Conservation (phyloP, 768 basidiomycete genomes). For the Coprinellus micaceus region DNA sequence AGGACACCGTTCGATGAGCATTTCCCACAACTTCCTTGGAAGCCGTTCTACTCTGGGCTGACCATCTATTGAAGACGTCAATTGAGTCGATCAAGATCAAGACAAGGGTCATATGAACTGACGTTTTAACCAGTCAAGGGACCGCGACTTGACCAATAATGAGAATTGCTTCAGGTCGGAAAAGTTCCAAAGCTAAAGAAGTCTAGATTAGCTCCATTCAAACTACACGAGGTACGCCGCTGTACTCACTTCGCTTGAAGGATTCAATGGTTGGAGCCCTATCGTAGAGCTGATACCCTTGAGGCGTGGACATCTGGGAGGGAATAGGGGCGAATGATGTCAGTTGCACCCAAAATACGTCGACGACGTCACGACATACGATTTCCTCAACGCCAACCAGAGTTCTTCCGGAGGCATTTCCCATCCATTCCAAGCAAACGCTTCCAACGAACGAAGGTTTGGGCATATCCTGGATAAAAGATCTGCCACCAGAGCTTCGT, state of each 20-base stretch:
- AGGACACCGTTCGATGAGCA: conserved; percentile 37
- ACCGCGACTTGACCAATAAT: conserved; percentile 32
- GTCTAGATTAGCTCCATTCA: conserved; percentile 5
- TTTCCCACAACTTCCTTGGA: conserved; percentile 35
- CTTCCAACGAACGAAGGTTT: conserved; percentile 21
- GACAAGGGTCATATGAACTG: conserved; percentile 3
- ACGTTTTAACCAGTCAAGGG: conserved; percentile 35
- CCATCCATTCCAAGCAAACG: conserved; percentile 36
- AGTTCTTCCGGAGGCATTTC: conserved; percentile 33
- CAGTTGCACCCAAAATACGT: conserved; percentile 4
- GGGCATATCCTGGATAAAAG: conserved; percentile 25
- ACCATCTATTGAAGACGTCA: conserved; percentile 22
- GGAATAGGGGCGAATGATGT: conserved; percentile 1
- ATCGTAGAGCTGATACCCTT: conserved; percentile 32
- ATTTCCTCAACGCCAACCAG: conserved; percentile 32
- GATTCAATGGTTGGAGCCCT: conserved; percentile 29
- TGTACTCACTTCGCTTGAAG: conserved; percentile 30
- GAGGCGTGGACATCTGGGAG: conserved; percentile 30
- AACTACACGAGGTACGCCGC: background rate
- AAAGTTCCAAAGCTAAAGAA: conserved; percentile 32
- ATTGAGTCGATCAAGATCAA: background rate
- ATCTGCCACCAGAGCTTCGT: conserved; percentile 28
- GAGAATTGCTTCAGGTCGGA: conserved; percentile 30
- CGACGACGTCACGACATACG: conserved; percentile 18
- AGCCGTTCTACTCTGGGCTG: conserved; percentile 33